Evolutionary conservation across 768 basidiomycete species (phyloP), one percentile per base, ranked within the genome.

Genomic region (Holtermannia corniformis): DNA sequence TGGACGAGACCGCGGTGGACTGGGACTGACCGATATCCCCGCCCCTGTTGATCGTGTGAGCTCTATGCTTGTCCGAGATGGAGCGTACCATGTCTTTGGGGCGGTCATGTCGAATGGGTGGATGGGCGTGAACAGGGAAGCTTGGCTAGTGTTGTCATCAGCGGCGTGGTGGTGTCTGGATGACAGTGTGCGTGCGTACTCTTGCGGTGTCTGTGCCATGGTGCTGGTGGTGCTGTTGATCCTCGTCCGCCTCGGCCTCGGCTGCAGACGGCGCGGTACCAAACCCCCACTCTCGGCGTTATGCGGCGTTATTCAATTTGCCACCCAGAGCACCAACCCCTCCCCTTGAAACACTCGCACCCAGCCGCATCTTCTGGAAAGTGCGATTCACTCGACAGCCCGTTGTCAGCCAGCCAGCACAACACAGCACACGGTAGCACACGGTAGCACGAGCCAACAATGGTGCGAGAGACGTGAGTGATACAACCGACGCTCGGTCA

Each of bases 81-180:
- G 42, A 19, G 58, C 62, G 25, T 43, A 64, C 70, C 71, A 72
- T 23, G 65, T 52, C 47, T 61, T 70, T 19, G 71, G 65, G 5
- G 66, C 58, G 4, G 63, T 60, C 59, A 72, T 65, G 49, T 72
- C 53, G 61, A 72, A 72, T 12, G 71, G 71, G 51, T 72, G 71
- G 27, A 69, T 61, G 3, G 71, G 71, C 23, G 62, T 63, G 57
- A 72, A 72, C 10, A 68, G 70, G n/a, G 62, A 50, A 14, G 63
- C 24, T 50, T 51, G 48, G 37, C 65, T 67, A 24, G 19, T 10
- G 5, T 19, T 19, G 5, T 44, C 20, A 27, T n/a, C n/a, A n/a
- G n/a, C n/a, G n/a, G n/a, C n/a, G n/a, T n/a, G n/a, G n/a, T n/a
- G n/a, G n/a, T n/a, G n/a, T n/a, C n/a, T n/a, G n/a, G n/a, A n/a